Evolutionary conservation across 441 rosid genomes (phyloP).

Genomic region (Dalechampia spathulata): DNA sequence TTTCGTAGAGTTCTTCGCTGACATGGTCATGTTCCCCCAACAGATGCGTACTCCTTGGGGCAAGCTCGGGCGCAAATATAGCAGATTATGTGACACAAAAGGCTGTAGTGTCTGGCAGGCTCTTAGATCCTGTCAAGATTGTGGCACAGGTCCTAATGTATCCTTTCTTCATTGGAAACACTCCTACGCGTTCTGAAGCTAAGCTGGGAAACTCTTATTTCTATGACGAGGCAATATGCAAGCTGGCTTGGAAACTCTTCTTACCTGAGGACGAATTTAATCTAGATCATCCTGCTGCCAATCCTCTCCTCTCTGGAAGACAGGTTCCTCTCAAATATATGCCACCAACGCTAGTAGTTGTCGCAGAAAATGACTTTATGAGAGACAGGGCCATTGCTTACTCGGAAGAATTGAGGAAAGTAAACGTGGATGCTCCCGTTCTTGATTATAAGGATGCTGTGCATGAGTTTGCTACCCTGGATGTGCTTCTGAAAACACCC

Average conservation of each 20-base stretch:
- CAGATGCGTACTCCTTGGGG: conserved; percentile 91
- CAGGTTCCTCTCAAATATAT: conserved; percentile 63
- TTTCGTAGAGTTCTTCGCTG: not conserved
- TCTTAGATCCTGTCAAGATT: conserved; percentile 70
- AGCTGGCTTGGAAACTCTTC: conserved; percentile 82
- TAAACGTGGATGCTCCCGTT: conserved; percentile 79
- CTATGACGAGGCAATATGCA: conserved; percentile 71
- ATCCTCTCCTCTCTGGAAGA: conserved; percentile 61
- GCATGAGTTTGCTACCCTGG: conserved; percentile 89
- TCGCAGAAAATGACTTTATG: conserved; percentile 92
- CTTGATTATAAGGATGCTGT: conserved; percentile 84
- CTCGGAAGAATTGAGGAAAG: conserved; percentile 76
- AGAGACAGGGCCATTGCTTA: conserved; percentile 85
- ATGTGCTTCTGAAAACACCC: conserved; percentile 65
- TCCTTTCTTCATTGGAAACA: conserved; percentile 78
- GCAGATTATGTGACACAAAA: conserved; percentile 70
- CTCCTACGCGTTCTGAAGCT: conserved; percentile 69
- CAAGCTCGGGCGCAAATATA: conserved; percentile 87
- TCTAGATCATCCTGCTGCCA: conserved; percentile 76
- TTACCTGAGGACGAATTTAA: conserved; percentile 63
- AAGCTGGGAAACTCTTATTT: conserved; percentile 75
- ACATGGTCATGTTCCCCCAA: conserved; percentile 20
- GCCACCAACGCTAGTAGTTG: conserved; percentile 82
- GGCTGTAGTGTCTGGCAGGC: conserved; percentile 67
- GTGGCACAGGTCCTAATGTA: conserved; percentile 88